Percentiles rank a stretch among this genome's conserved stretches.
Evolutionary conservation across 2,329 filamentous ascomycete genomes (phyloP).

Genomic region (Mycosphaerella arachidis): DNA sequence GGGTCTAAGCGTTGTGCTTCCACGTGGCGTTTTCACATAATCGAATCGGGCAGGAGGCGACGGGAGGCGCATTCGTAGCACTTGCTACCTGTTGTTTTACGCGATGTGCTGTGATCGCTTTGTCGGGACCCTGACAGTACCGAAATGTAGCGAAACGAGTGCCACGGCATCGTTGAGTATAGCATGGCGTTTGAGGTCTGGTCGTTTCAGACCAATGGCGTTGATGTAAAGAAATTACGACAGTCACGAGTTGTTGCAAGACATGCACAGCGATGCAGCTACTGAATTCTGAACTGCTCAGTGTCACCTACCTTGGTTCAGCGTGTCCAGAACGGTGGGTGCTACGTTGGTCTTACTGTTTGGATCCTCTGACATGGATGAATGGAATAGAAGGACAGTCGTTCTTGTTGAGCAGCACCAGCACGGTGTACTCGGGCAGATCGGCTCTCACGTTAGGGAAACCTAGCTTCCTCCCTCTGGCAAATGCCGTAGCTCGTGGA

Average conservation of each 20-base stretch:
- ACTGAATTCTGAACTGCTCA: not conserved
- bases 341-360: not conserved
- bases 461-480: not conserved
- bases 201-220: not conserved
- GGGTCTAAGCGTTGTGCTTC: conserved; percentile 7
- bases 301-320: not conserved
- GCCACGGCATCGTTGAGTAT: conserved; percentile 1
- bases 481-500: conserved; percentile 4
- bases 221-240: conserved; percentile 1
- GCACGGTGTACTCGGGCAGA: not conserved
- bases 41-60: not conserved
- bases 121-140: not conserved
- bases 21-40: not conserved
- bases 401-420: not conserved
- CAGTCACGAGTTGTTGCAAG: not conserved
- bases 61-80: conserved; percentile 3
- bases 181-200: conserved; percentile 9
- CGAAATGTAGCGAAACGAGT: conserved; percentile 1
- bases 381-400: not conserved
- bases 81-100: not conserved
- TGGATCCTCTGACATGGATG: not conserved
- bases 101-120: not conserved
- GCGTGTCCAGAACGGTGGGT: not conserved
- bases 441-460: not conserved
- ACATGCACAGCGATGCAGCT: not conserved